Conservation (phyloP, 2,329 filamentous ascomycete genomes). For the Akanthomyces uredinophilus region DNA sequence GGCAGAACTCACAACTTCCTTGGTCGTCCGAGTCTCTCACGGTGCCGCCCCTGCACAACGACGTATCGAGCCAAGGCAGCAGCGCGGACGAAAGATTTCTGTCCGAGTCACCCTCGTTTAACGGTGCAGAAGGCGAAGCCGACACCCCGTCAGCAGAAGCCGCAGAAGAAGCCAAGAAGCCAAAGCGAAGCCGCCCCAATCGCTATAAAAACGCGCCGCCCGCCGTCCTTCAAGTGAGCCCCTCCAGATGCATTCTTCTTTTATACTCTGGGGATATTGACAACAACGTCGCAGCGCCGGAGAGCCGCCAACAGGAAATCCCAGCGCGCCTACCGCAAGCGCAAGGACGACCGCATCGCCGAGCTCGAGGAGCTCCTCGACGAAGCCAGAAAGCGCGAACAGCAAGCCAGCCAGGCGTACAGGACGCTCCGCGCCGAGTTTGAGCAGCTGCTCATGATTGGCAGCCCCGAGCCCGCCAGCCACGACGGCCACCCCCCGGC, state of each 20-base stretch:
- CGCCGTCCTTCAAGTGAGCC: constrained; percentile 44
- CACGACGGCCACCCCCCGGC: not conserved
- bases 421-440: constrained; percentile 42
- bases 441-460: constrained; percentile 28
- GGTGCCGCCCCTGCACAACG: not conserved
- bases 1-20: constrained; percentile 4
- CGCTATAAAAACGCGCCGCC: constrained; percentile 49
- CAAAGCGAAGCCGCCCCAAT: constrained; percentile 47
- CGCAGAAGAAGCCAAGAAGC: constrained; percentile 18
- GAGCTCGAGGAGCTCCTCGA: constrained; percentile 55
- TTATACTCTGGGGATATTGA: no score
- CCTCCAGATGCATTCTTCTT: no score
- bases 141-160: not conserved
- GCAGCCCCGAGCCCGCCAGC: not conserved
- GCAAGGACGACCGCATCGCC: constrained; percentile 53
- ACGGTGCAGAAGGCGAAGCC: not conserved
- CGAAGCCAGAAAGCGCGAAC: constrained; percentile 50
- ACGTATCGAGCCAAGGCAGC: constrained; percentile 1
- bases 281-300: constrained; percentile 22
- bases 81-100: not conserved
- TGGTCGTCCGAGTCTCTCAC: not conserved
- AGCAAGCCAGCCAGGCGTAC: constrained; percentile 50
- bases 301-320: constrained; percentile 30
- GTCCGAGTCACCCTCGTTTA: constrained; percentile 3
- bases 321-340: constrained; percentile 28